Percentiles rank a stretch among this genome's conserved stretches.
These are phyloP conservation scores for Penstemon davidsonii DNA, from an alignment of 257 asterid genomes.

Conservation along the genomic window DNA sequence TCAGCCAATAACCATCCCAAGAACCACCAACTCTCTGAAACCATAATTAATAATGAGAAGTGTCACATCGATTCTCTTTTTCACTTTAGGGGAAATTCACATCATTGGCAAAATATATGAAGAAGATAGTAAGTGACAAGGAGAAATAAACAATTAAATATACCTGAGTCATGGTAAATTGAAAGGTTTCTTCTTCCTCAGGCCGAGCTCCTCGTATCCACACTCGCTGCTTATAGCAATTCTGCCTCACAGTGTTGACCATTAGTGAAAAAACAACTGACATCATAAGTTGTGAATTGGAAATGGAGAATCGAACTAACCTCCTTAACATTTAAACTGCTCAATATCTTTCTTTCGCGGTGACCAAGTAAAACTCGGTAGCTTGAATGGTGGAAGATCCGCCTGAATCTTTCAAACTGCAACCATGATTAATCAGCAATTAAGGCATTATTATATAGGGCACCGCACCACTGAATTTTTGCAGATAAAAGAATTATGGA, in stretches of 20 bases:
- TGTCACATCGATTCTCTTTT: no score
- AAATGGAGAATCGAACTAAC: slow-evolving; percentile 35
- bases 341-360: slow-evolving; percentile 77
- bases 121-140: background rate
- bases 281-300: background rate
- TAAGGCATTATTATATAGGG: slow-evolving; percentile 11
- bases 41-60: no score
- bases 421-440: slow-evolving; percentile 19
- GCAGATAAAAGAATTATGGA: background rate
- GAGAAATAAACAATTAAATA: background rate
- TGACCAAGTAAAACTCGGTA: slow-evolving; percentile 87
- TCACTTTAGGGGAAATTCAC: no score
- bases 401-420: slow-evolving; percentile 91
- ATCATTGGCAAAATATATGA: background rate
- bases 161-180: slow-evolving; percentile 88
- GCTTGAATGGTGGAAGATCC: slow-evolving; percentile 92
- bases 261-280: slow-evolving; percentile 17
- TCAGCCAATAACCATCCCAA: slow-evolving; percentile 98
- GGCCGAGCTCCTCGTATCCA: slow-evolving; percentile 92
- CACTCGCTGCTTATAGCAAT: slow-evolving; percentile 73
- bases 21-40: slow-evolving; percentile 89
- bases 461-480: background rate
- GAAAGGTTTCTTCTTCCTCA: slow-evolving; percentile 85
- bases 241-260: slow-evolving; percentile 42
- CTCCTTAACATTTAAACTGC: slow-evolving; percentile 83